phyloP scores from a whole-genome alignment of 306 rosid species.

The Urtica urens region DNA sequence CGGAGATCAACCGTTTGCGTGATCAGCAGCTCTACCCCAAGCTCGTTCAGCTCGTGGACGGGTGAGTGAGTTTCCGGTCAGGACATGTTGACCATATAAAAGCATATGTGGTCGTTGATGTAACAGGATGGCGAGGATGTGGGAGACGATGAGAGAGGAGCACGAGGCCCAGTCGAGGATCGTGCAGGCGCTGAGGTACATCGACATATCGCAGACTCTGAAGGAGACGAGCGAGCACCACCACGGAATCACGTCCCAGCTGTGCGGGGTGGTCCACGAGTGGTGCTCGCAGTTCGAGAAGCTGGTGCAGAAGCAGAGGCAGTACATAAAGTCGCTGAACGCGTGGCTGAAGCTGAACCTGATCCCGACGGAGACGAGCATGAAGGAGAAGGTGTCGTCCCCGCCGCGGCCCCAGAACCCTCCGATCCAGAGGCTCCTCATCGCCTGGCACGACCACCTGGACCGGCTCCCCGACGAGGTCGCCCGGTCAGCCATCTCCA shows the following conservation, averaged over 20 bases:
- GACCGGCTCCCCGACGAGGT: conserved; percentile 75
- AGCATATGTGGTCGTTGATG: conserved; percentile 8
- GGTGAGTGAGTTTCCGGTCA: conserved; percentile 44
- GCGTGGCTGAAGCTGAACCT: conserved; percentile 73
- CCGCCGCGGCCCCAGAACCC: conserved; percentile 69
- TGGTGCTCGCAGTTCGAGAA: conserved; percentile 60
- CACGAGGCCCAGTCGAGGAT: conserved; percentile 42
- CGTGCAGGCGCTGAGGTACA: conserved; percentile 24
- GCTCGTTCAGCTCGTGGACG: conserved; percentile 75
- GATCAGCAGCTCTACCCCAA: conserved; percentile 74
- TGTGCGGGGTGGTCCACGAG: conserved; percentile 49
- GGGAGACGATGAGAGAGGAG: conserved; percentile 47
- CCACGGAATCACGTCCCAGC: conserved; percentile 77
- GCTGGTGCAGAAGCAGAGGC: conserved; percentile 60
- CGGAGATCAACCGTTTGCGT: conserved; percentile 81
- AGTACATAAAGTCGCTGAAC: conserved; percentile 51
- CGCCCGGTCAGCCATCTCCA: conserved; percentile 50
- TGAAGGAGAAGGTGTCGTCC: conserved; percentile 86
- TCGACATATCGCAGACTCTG: conserved; percentile 61
- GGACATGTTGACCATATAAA: neutral
- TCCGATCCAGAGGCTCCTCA: conserved; percentile 51
- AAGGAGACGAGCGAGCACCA: conserved; percentile 79
- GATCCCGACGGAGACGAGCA: conserved; percentile 77
- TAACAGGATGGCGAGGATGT: conserved; percentile 87
- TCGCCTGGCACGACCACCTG: conserved; percentile 64